Base-by-base conservation (phyloP, 176 grass and related monocot genomes). In the Oryza glumipatula region DNA sequence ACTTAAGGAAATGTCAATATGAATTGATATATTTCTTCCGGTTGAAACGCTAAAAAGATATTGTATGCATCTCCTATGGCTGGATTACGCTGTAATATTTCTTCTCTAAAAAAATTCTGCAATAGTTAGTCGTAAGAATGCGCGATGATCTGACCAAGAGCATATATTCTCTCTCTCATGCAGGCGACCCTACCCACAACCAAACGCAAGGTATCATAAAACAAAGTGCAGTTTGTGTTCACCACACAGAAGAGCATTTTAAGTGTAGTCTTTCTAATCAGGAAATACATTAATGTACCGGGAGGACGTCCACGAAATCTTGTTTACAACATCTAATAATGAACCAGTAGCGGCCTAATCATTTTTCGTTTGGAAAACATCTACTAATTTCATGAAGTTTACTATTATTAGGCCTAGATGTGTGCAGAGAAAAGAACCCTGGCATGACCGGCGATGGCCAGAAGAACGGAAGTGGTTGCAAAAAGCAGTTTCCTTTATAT, bases 391-490 rank as follows among this genome's bases (percentile, higher is more conserved):
- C 56, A 60, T 21, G 11, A 19, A 6, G 2, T 60, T 60, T 61
- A 22, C 4, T 56, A 61, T 22, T 72, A 15, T 72, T 80, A 93
- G 85, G 86, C 45, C 12, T 12, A 11, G 3, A 77, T 13, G 41
- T 79, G 19, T 93, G 88, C 35, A 36, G 35, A 36, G 69, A 83
- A 54, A 80, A 33, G 35, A 85, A 83, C 49, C 78, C 82, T 7
- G 88, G 82, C 51, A 85, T 71, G 70, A 65, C 0, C 51, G 77
- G 82, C 1, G 52, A 89, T 84, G 88, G 77, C 16, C 0, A 0
- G 30, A 89, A 71, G 65, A 66, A 0, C 0, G 73, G 91, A 10
- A 78, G 9, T 9, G 72, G 88, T 17, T 85, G 71, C 38, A 24
- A 26, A 64, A 80, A 75, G 0, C 28, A 51, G 13, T 77, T 77